Evolutionary conservation across 2,329 filamentous ascomycete species (phyloP).

Genomic region (Fusarium verticillioides): DNA sequence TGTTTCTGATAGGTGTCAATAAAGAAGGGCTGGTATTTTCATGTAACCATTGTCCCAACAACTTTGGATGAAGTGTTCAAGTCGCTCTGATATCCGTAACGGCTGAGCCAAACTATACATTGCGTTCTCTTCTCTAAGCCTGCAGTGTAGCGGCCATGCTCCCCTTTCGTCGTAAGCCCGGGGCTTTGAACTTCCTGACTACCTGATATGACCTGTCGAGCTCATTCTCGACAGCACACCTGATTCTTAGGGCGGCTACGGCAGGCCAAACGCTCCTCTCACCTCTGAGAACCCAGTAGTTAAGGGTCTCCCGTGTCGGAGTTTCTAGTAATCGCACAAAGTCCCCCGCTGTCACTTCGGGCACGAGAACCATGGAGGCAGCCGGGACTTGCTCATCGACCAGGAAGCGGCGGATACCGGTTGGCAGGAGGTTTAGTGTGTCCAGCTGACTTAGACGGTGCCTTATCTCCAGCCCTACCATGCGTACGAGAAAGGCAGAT

Average conservation of each 20-base stretch:
- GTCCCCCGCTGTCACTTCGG: conserved; percentile 77
- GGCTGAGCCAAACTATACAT: conserved; percentile 15
- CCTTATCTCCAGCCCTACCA: conserved; percentile 80
- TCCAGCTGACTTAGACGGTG: conserved; percentile 86
- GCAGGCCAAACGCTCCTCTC: conserved; percentile 93
- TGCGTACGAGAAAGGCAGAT: conserved; percentile 69
- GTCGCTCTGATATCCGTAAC: conserved; percentile 15
- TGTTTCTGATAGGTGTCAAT: neutral
- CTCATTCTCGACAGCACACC: conserved; percentile 88
- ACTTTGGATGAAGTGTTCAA: conserved; percentile 16
- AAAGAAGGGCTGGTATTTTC: conserved; percentile 4
- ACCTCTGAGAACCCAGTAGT: conserved; percentile 87
- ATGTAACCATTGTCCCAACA: neutral
- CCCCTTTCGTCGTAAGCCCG: conserved; percentile 60
- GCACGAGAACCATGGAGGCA: conserved; percentile 82
- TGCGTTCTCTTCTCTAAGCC: conserved; percentile 32
- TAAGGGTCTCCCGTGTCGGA: conserved; percentile 78
- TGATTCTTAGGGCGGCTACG: conserved; percentile 80
- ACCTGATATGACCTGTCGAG: conserved; percentile 87
- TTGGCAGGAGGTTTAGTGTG: conserved; percentile 77
- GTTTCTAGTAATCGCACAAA: conserved; percentile 85
- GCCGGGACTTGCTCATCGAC: conserved; percentile 86
- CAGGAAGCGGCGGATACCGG: conserved; percentile 77
- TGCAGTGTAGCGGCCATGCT: conserved; percentile 50
- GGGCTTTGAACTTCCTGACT: conserved; percentile 72